phyloP scores from a whole-genome alignment of 2,329 filamentous ascomycete species.

The Nigrograna mackinnonii region DNA sequence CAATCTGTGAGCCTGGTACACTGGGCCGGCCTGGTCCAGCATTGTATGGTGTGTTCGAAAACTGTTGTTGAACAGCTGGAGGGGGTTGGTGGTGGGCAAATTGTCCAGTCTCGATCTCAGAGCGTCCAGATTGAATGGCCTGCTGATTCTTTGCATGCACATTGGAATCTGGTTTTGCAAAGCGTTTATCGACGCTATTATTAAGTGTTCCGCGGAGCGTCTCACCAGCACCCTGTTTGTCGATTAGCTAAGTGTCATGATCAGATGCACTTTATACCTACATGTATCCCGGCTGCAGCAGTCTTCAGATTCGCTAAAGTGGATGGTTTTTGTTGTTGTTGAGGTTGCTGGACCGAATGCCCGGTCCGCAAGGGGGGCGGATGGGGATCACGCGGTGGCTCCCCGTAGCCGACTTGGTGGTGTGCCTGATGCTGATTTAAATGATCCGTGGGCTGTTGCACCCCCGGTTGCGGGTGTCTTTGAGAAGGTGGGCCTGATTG shows the following conservation, averaged over 20 bases:
- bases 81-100: conserved; percentile 12
- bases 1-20: conserved; percentile 25
- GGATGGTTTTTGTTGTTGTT: conserved; percentile 17
- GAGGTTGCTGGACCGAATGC: conserved; percentile 22
- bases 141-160: conserved; percentile 38
- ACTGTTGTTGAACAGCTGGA: conserved; percentile 3
- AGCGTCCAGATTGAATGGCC: conserved; percentile 31
- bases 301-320: conserved; percentile 38
- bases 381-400: conserved; percentile 11
- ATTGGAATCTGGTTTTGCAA: conserved; percentile 19
- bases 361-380: conserved; percentile 25
- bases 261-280: conserved; percentile 20
- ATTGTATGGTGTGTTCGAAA: neutral
- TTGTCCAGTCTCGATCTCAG: conserved; percentile 31
- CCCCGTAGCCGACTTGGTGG: conserved; percentile 15
- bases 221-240: conserved; percentile 37
- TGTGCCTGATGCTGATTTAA: conserved; percentile 18
- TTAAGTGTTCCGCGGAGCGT: conserved; percentile 40
- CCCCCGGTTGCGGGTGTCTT: neutral
- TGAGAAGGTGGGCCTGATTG: too few species aligned
- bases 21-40: conserved; percentile 10
- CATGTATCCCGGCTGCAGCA: conserved; percentile 39
- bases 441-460: conserved; percentile 9
- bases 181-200: conserved; percentile 33
- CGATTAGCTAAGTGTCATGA: conserved; percentile 1